phyloP scores from a whole-genome alignment of 2,329 filamentous ascomycete species.

The Coleophoma eucalyptorum region DNA sequence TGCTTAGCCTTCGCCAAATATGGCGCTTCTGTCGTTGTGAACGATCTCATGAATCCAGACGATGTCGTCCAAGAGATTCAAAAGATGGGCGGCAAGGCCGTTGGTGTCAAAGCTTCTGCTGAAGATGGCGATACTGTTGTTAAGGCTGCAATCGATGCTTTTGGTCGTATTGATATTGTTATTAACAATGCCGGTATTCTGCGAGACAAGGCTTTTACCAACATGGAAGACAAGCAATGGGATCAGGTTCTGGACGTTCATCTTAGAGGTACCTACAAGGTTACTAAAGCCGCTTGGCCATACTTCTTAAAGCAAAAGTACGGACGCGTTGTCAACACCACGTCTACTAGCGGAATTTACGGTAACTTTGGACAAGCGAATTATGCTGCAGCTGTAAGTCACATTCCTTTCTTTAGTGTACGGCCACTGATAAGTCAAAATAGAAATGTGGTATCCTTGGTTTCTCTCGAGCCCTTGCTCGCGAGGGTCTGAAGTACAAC shows the following conservation, averaged over 20 bases:
- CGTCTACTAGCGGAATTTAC: slow-evolving; percentile 95
- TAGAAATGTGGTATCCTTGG: slow-evolving; percentile 91
- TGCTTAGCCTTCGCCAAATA: slow-evolving; percentile 81
- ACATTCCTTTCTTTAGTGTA: too few relatives aligned
- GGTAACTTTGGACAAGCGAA: slow-evolving; percentile 99
- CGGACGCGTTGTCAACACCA: slow-evolving; percentile 93
- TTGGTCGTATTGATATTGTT: slow-evolving; percentile 89
- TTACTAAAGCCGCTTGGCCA: slow-evolving; percentile 96
- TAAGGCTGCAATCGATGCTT: slow-evolving; percentile 89
- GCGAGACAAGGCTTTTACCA: slow-evolving; percentile 94
- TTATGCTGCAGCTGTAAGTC: slow-evolving; percentile 80
- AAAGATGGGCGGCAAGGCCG: slow-evolving; percentile 82
- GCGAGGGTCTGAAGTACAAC: slow-evolving; percentile 95
- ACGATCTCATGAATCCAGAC: slow-evolving; percentile 92
- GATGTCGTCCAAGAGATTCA: slow-evolving; percentile 89
- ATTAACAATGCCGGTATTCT: slow-evolving; percentile 99
- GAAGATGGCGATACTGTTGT: slow-evolving; percentile 90
- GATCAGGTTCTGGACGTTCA: slow-evolving; percentile 90
- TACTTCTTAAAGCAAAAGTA: slow-evolving; percentile 99
- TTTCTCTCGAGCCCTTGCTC: slow-evolving; percentile 86
- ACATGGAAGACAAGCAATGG: slow-evolving; percentile 96
- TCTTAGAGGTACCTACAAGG: slow-evolving; percentile 90
- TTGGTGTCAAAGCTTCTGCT: slow-evolving; percentile 88
- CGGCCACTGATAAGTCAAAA: background rate
- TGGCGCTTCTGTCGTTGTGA: slow-evolving; percentile 85